A percentile compares a stretch with the other conserved stretches of the same genome.
Conservation (phyloP, 257 asterid species). For the Leonotis leonurus region DNA sequence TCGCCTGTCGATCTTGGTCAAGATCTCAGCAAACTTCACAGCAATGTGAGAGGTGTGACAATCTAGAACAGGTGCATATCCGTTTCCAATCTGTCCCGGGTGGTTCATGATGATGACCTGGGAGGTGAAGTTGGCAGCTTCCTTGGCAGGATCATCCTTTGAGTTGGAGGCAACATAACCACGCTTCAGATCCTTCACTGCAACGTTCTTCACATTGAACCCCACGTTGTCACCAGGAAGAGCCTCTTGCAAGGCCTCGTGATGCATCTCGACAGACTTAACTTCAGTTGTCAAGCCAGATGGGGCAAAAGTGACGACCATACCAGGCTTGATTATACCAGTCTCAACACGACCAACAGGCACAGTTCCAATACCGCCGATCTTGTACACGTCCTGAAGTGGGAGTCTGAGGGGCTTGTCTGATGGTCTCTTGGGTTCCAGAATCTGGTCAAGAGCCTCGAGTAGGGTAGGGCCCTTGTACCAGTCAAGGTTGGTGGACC, state of each 20-base stretch:
- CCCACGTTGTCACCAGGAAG: no score
- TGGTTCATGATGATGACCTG: constrained; percentile 69
- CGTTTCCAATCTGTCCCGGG: constrained; percentile 60
- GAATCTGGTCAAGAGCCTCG: constrained; percentile 58
- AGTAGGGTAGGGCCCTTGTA: constrained; percentile 86
- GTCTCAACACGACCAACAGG: no score
- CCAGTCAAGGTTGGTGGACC: constrained; percentile 82
- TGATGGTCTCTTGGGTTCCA: constrained; percentile 73
- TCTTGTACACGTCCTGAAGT: constrained; percentile 72
- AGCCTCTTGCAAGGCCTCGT: no score
- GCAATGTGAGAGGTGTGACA: no score
- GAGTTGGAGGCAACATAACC: constrained; percentile 74
- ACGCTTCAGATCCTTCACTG: constrained; percentile 77
- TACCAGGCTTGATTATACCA: no score
- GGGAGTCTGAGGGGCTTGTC: constrained; percentile 83
- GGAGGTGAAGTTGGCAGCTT: constrained; percentile 48
- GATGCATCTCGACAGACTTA: no score
- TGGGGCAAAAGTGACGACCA: no score
- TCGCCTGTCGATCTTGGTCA: no score
- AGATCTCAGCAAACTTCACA: no score
- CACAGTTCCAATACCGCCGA: no score
- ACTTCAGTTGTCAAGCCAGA: no score
- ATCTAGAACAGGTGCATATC: no score
- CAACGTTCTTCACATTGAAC: constrained; percentile 72
- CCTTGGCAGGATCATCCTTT: constrained; percentile 75